These are phyloP conservation scores for Fraxinus platypoda DNA, from an alignment of 305 asterid species.

Conservation along the genomic window DNA sequence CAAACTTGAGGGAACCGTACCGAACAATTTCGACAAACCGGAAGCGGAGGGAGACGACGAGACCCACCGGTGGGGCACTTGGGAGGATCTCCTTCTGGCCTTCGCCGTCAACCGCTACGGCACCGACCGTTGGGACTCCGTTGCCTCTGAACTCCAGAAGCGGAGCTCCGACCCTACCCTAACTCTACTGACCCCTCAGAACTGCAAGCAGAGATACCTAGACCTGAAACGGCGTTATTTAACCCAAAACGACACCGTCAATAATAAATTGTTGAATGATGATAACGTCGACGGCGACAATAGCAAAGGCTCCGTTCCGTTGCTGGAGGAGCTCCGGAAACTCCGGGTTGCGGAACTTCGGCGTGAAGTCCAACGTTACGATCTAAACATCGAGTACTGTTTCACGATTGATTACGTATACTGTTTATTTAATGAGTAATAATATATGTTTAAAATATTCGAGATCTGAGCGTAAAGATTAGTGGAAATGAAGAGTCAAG, in stretches of 20 bases:
- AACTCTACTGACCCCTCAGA: constrained; percentile 34
- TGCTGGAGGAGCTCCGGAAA: constrained; percentile 75
- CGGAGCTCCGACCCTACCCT: constrained; percentile 43
- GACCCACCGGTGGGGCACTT: constrained; percentile 61
- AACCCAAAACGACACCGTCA: constrained; percentile 8
- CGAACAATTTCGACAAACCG: constrained; percentile 5
- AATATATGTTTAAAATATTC: constrained; percentile 7
- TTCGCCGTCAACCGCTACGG: constrained; percentile 90
- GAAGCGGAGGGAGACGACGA: constrained; percentile 30
- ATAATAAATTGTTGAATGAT: constrained; percentile 15
- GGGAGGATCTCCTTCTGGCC: constrained; percentile 82
- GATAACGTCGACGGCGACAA: constrained; percentile 43
- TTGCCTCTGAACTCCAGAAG: constrained; percentile 63
- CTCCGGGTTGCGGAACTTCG: constrained; percentile 76
- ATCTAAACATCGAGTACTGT: constrained; percentile 78
- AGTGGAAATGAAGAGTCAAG: constrained; percentile 12
- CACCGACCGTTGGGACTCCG: constrained; percentile 61
- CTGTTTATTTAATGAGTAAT: background rate
- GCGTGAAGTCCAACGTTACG: constrained; percentile 77
- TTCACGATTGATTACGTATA: constrained; percentile 23
- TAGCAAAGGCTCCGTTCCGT: constrained; percentile 32
- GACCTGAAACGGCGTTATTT: constrained; percentile 58
- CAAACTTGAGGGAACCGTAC: constrained; percentile 42
- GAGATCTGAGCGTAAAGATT: constrained; percentile 39
- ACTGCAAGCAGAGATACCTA: constrained; percentile 46